phyloP scores from a whole-genome alignment of 2,329 filamentous ascomycete species.

The Neurospora sp. region DNA sequence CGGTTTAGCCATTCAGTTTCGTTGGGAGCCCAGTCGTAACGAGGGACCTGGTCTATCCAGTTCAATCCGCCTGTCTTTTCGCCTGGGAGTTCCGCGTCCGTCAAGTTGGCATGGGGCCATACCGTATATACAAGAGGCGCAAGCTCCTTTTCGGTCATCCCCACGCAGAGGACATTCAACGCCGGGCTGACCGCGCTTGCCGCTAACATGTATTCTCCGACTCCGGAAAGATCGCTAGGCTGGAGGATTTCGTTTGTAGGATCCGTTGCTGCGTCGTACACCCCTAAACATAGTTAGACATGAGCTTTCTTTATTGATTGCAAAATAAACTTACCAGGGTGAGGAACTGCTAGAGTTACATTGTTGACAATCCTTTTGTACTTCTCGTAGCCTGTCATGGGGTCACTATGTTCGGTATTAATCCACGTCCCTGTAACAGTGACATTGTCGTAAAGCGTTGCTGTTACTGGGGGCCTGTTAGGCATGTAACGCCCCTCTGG shows the following conservation, averaged over 20 bases:
- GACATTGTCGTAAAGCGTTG: conserved; percentile 60
- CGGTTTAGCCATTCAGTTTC: conserved; percentile 37
- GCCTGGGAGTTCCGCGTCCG: conserved; percentile 22
- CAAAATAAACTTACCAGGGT: conserved; percentile 34
- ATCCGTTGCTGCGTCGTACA: conserved; percentile 54
- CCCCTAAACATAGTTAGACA: conserved; percentile 24
- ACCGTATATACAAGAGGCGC: conserved; percentile 51
- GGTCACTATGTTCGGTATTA: conserved; percentile 41
- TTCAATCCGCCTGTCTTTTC: conserved; percentile 24
- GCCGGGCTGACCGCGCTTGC: conserved; percentile 62
- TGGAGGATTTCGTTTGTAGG: conserved; percentile 57
- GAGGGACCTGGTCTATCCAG: conserved; percentile 32
- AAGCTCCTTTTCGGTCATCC: conserved; percentile 50
- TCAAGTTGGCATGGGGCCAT: conserved; percentile 40
- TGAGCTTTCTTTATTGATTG: background rate
- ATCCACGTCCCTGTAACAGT: conserved; percentile 64
- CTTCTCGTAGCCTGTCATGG: conserved; percentile 36
- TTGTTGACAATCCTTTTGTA: conserved; percentile 59
- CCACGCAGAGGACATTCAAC: conserved; percentile 64
- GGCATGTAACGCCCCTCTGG: conserved; percentile 28
- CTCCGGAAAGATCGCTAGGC: conserved; percentile 51
- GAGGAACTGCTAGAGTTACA: conserved; percentile 67
- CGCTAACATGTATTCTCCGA: conserved; percentile 57
- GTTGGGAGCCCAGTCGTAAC: background rate
- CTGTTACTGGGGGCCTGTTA: conserved; percentile 48